A percentile compares a stretch with the other conserved stretches of the same genome.
Conservation (phyloP, 2,329 filamentous ascomycete species). For the Cladophialophora yegresii region DNA sequence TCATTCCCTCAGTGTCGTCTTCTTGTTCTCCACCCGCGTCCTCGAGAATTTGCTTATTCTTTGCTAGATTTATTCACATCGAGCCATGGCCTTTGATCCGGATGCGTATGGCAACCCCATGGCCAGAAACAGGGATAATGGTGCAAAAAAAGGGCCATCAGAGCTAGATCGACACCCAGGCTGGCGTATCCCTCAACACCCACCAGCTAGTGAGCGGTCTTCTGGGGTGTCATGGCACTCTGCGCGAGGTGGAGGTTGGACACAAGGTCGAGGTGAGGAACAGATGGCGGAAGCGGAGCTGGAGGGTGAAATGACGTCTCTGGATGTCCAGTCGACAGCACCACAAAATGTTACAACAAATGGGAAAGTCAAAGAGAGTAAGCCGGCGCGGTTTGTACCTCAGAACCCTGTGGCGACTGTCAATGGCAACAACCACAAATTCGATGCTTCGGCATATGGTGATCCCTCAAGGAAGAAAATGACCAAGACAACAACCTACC, state of each 20-base stretch:
- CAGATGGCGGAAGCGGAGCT: not conserved
- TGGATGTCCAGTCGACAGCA: not conserved
- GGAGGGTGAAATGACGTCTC: not conserved
- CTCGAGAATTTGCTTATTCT: not conserved
- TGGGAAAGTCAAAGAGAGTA: not conserved
- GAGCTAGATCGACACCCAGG: not conserved
- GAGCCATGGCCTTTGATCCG: conserved; percentile 11
- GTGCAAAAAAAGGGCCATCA: not conserved
- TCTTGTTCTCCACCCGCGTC: not conserved
- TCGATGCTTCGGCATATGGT: conserved; percentile 18
- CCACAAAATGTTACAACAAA: not conserved
- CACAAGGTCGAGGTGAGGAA: not conserved
- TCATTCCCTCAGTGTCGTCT: not conserved
- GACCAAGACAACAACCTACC: not conserved
- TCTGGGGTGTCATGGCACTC: not conserved
- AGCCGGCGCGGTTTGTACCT: not conserved
- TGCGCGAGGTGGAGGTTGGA: not conserved
- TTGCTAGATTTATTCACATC: not conserved
- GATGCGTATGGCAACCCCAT: conserved; percentile 15
- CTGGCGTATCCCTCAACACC: conserved; percentile 2
- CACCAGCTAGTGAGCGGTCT: not conserved
- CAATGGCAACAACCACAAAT: not conserved
- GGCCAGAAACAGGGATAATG: not conserved
- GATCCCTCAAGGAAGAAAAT: conserved; percentile 6
- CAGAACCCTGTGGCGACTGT: not conserved